Base-by-base conservation (phyloP, 306 rosid genomes). In the Lablab purpureus region DNA sequence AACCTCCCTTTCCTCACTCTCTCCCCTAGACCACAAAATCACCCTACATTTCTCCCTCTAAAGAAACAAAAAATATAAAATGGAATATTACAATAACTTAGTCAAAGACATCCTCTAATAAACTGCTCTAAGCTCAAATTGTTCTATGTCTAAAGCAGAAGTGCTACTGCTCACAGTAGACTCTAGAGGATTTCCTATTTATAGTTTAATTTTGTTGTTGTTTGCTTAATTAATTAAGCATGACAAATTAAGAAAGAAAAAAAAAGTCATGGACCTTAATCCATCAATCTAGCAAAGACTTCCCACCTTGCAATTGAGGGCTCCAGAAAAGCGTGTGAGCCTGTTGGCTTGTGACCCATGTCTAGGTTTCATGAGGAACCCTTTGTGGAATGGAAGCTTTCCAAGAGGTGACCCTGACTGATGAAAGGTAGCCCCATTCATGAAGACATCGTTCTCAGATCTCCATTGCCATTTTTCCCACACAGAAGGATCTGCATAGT, bases 391-490 rank as follows among this genome's bases (percentile, higher is more conserved):
- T 15, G 85, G 83, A 4, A 55, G 6, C 0, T 56, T 56, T 0
- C 32, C n/a, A 6, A 28, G 3, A 0, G 70, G 89, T 10, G 41
- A 2, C 0, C 96, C 97, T 0, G 97, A 85, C 15, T 72, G 17
- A 11, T 62, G 5, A 58, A 92, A 94, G 58, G 22, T 81, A 1
- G 96, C 97, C 27, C 98, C 98, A 19, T 94, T 92, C 94, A 89
- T 65, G 86, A 89, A 65, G 7, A 81, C 1, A 56, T 94, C 98
- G 43, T 79, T 87, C 75, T 91, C 88, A 3, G 98, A 90, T 25
- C 78, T 85, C 98, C 96, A 94, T 47, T 47, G 82, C 98, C 98
- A 90, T 0, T 36, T 71, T 14, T 65, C 66, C 94, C 93, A 89
- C 34, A 23, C 50, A 0, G 1, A 76, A 4, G 23, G 2, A 36